Evolutionary conservation across 1,284 basidiomycete species (phyloP).

Genomic region (Pascua guehoae): DNA sequence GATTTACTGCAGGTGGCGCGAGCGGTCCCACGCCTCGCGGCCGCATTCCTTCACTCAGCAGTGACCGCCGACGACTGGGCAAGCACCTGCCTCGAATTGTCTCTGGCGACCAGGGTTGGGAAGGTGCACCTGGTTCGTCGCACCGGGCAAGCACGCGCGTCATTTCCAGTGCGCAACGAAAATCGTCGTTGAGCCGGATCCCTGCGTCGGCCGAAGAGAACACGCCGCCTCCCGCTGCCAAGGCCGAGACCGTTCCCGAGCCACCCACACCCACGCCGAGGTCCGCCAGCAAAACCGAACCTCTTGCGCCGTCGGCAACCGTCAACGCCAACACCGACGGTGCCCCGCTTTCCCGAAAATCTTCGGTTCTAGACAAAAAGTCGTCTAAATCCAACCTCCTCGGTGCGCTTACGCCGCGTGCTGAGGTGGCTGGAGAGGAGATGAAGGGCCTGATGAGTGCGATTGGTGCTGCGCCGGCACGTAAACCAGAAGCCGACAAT

Average conservation of each 20-base stretch:
- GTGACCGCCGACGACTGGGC: conserved; percentile 44
- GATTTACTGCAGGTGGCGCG: conserved; percentile 7
- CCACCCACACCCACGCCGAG: neutral
- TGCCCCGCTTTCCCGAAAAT: neutral
- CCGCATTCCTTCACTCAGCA: conserved; percentile 13
- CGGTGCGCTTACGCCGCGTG: conserved; percentile 26
- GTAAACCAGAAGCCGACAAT: conserved; percentile 23
- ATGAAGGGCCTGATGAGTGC: conserved; percentile 49
- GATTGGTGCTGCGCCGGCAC: conserved; percentile 32
- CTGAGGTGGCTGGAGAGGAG: conserved; percentile 40
- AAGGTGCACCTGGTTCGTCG: conserved; percentile 22
- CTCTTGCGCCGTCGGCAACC: neutral
- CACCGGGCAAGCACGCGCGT: conserved; percentile 3
- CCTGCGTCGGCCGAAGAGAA: conserved; percentile 13
- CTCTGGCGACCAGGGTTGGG: conserved; percentile 46
- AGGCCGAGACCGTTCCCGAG: conserved; percentile 3
- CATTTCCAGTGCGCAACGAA: conserved; percentile 13
- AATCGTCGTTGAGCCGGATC: conserved; percentile 26
- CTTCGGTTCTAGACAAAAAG: neutral
- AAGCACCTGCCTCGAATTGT: conserved; percentile 50
- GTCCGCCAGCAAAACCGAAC: neutral
- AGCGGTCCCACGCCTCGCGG: conserved; percentile 4
- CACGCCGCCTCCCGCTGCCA: conserved; percentile 7
- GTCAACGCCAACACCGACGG: neutral
- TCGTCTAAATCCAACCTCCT: neutral